Conservation (phyloP, 495 filamentous ascomycete genomes). For the Lasiosphaeriaceae sp. region DNA sequence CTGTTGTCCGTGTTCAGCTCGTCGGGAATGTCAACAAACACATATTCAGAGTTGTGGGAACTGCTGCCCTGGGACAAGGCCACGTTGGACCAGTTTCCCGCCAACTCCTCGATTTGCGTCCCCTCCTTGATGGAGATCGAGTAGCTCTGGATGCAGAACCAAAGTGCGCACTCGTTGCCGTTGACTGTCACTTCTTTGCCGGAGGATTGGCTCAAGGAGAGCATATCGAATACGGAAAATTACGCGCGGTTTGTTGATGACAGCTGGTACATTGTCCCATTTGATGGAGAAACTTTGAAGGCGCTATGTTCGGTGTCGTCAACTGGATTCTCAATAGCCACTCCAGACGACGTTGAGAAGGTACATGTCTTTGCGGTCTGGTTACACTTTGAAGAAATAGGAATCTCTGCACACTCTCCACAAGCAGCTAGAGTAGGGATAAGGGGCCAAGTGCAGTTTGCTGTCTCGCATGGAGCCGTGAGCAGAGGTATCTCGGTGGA, state of each 20-base stretch:
- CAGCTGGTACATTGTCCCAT: slow-evolving; percentile 14
- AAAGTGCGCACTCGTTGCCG: slow-evolving; percentile 28
- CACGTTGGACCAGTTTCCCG: slow-evolving; percentile 29
- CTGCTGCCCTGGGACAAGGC: slow-evolving; percentile 11
- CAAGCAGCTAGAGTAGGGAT: slow-evolving; percentile 35
- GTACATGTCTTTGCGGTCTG: slow-evolving; percentile 23
- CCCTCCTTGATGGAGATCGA: slow-evolving; percentile 25
- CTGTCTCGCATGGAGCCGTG: slow-evolving; percentile 24
- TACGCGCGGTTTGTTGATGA: slow-evolving; percentile 19
- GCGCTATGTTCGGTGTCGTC: slow-evolving; percentile 15
- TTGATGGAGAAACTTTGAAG: slow-evolving; percentile 29
- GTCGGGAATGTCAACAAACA: slow-evolving; percentile 28
- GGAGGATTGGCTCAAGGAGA: slow-evolving; percentile 19
- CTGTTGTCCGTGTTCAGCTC: slow-evolving; percentile 23
- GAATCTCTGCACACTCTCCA: slow-evolving; percentile 23
- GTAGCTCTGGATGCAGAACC: slow-evolving; percentile 34
- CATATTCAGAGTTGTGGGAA: slow-evolving; percentile 20
- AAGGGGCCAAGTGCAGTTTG: slow-evolving; percentile 34
- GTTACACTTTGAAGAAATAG: slow-evolving; percentile 18
- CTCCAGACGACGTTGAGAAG: slow-evolving; percentile 28
- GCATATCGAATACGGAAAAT: slow-evolving; percentile 34
- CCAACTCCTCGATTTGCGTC: slow-evolving; percentile 17
- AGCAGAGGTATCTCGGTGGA: slow-evolving; percentile 18
- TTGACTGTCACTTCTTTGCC: slow-evolving; percentile 7
- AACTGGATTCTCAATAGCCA: slow-evolving; percentile 13